Base-by-base conservation (phyloP, 1,284 basidiomycete species). In the Leccinum pachyderme region DNA sequence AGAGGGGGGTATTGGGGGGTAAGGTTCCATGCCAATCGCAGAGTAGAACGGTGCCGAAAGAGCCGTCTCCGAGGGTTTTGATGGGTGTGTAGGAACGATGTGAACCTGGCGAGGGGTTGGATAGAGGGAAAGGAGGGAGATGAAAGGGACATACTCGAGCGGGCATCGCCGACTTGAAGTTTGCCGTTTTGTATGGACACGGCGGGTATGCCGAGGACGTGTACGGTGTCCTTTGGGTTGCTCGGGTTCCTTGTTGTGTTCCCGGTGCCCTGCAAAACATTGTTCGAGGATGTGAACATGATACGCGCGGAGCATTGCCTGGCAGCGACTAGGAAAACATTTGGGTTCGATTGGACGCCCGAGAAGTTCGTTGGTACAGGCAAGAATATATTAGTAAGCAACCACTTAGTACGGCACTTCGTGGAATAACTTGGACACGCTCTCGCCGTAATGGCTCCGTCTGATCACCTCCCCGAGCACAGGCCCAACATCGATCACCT, bases 1-100 rank as follows among this genome's bases (percentile, higher is more conserved):
- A 93, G 61, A 93, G 74, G 50, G 89, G 84, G 53, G 89, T 91
- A 78, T 89, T 89, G 72, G 91, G 85, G 72, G 92, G 92, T 70
- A 99, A 79, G 54, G 90, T 87, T 68, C 93, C 94, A 80, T 97
- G 95, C 96, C 96, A 99, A 81, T 99, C 97, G 71, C 95, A 98
- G 61, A 99, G 82, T 87, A 92, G 95, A 58, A 99, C 96, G 7
- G 95, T 98, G 56, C 96, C 96, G 70, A 99, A 98, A 6, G 94
- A 96, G 54, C 95, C 95, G 73, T 97, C 95, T 50, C 95, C 95
- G 71, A 98, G 84, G 60, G 90, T 88, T 77, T 96, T 96, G 77
- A 96, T 82, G 53, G 84, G 78, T 39, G 82, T 83, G 63, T 82
- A 84, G 25, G 81, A 82, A 62, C 81, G 79, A 54, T 76, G 79